Evolutionary conservation across 1,139 yeast species (phyloP), one percentile per base, ranked within the genome.

Genomic region (Taphrina communis): DNA sequence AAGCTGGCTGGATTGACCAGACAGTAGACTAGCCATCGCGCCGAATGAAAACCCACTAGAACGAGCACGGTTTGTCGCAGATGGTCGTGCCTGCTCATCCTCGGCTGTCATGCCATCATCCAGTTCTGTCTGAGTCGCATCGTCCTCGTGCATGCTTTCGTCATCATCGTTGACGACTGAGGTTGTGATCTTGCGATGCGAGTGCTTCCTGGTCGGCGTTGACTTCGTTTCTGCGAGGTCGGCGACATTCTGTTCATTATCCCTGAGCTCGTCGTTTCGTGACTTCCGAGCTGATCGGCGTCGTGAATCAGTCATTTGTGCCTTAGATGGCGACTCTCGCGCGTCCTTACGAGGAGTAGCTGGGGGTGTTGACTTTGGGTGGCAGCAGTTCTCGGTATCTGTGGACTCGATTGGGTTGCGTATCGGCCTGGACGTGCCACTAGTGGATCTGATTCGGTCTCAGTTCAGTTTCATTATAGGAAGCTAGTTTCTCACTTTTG

Each of bases 11-110:
- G 70, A 44, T 44, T 69, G 61, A 36, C 65, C 25, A n/a, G 77
- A 39, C 72, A 73, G 72, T 25, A 70, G 61, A 0, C 72, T 73
- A 9, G 74, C 71, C 46, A 77, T 73, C 11, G 75, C 77, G 56
- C 77, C 77, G 75, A 71, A 80, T 5, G 60, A 36, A 14, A 56
- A 55, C 17, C 62, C 68, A 44, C 55, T 25, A 3, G 62, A 41
- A 4, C 65, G 41, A 70, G 69, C 76, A 75, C 21, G 78, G 74
- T 62, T 71, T 55, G 38, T 67, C 69, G 50, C 70, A 55, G 41
- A 41, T 62, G 69, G 51, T 58, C 51, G 39, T 51, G 19, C 70
- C 51, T 71, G 70, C n/a, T 69, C 73, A 17, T 70, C 71, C 50
- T 72, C 72, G 4, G 66, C 71, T 19, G 70, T 71, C n/a, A 12